Evolutionary conservation across 2,329 filamentous ascomycete species (phyloP).

Genomic region (Colletotrichum navitas): DNA sequence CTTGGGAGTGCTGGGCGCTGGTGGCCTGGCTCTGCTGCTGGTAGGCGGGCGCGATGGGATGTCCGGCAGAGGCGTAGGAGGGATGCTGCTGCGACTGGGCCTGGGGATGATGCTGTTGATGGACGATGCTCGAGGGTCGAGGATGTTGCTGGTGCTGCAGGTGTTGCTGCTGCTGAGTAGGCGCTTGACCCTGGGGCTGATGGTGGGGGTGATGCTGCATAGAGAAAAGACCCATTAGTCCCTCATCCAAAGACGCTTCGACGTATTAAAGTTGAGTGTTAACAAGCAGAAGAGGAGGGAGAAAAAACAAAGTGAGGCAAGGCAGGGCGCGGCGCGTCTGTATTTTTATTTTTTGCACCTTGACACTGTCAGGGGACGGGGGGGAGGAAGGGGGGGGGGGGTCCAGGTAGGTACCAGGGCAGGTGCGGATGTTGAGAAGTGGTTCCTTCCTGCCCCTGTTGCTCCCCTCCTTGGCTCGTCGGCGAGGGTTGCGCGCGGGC

Average conservation of each 20-base stretch:
- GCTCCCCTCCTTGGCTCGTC: slow-evolving; percentile 52
- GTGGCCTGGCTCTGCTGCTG: slow-evolving; percentile 73
- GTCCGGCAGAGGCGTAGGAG: slow-evolving; percentile 75
- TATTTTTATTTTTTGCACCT: slow-evolving; percentile 62
- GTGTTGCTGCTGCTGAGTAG: slow-evolving; percentile 74
- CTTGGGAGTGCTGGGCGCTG: slow-evolving; percentile 72
- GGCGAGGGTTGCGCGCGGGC: slow-evolving; percentile 63
- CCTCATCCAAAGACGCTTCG: slow-evolving; percentile 51
- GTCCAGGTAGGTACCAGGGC: slow-evolving; percentile 44
- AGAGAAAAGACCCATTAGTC: slow-evolving; percentile 72
- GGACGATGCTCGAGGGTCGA: slow-evolving; percentile 78
- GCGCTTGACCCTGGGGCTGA: slow-evolving; percentile 78
- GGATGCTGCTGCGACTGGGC: slow-evolving; percentile 74
- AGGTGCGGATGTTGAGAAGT: slow-evolving; percentile 45
- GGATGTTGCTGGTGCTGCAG: slow-evolving; percentile 77
- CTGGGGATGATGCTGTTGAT: slow-evolving; percentile 78
- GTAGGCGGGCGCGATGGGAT: slow-evolving; percentile 76
- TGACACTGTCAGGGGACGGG: slow-evolving; percentile 61
- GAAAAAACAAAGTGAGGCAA: slow-evolving; percentile 52
- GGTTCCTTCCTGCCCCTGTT: slow-evolving; percentile 34
- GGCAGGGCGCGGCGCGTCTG: slow-evolving; percentile 58
- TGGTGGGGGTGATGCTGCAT: slow-evolving; percentile 84
- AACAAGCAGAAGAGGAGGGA: slow-evolving; percentile 49
- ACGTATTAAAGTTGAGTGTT: slow-evolving; percentile 44
- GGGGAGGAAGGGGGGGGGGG: slow-evolving; percentile 27